A percentile compares a stretch with the other conserved stretches of the same genome.
Conservation (phyloP, 345 rosid species). For the Eucalyptus polybractea region DNA sequence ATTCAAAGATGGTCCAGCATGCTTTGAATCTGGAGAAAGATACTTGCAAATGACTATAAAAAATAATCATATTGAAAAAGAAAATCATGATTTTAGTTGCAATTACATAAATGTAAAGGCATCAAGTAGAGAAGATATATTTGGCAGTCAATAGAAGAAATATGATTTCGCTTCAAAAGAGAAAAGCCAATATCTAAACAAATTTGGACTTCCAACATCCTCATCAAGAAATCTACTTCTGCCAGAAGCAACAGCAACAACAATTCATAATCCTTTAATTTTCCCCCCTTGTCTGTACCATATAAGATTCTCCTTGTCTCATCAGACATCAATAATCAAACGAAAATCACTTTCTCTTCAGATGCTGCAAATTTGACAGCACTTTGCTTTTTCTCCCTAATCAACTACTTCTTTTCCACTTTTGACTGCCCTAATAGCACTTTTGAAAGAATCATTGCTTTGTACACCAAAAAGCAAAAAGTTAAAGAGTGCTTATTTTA, state of each 20-base stretch:
- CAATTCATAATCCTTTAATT: neutral
- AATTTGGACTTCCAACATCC: neutral
- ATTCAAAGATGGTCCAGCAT: constrained; percentile 56
- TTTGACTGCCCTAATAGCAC: neutral
- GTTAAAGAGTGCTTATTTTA: neutral
- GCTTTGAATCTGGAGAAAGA: constrained; percentile 29
- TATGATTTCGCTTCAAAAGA: neutral
- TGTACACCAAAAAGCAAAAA: neutral
- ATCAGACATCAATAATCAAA: neutral
- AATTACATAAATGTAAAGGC: neutral
- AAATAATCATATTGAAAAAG: neutral
- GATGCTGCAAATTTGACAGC: neutral
- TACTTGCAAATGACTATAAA: neutral
- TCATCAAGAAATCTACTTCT: neutral
- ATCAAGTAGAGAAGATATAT: neutral
- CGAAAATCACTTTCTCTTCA: neutral
- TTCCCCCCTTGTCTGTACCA: neutral
- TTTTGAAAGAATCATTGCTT: neutral
- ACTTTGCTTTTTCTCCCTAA: neutral
- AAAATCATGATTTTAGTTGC: neutral
- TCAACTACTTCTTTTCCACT: neutral
- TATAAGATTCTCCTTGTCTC: neutral
- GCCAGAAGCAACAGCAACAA: neutral
- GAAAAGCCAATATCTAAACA: neutral
- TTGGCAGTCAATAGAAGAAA: neutral